Evolutionary conservation across 225 moss, liverwort and hornwort genomes (phyloP).

Genomic region (Pseudisothecium myosuroides): DNA sequence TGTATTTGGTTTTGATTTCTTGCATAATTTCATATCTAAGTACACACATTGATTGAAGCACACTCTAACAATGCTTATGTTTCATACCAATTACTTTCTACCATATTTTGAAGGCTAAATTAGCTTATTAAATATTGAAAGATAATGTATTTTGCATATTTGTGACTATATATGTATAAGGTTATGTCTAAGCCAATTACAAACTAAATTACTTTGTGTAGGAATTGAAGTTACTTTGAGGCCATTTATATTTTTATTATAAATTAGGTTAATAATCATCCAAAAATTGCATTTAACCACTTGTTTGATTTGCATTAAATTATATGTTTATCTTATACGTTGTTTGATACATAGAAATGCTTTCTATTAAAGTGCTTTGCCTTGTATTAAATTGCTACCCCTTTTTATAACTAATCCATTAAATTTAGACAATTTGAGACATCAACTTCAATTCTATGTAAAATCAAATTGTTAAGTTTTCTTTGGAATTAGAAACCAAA

Average conservation of each 20-base stretch:
- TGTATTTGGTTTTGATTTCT: fast-evolving
- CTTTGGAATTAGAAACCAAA: not conserved
- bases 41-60: fast-evolving
- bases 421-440: not conserved
- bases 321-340: fast-evolving
- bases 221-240: not conserved
- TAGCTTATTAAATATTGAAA: not conserved
- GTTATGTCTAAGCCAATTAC: not conserved
- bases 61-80: not conserved
- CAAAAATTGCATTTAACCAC: too few species aligned
- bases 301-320: not conserved
- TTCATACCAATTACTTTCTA: not conserved
- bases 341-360: not conserved
- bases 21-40: not conserved
- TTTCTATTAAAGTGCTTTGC: not conserved
- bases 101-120: not conserved
- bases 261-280: too few species aligned
- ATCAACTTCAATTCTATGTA: not conserved
- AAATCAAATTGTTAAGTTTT: not conserved
- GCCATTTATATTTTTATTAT: not conserved
- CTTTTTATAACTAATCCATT: not conserved
- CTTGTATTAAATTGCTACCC: not conserved
- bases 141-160: not conserved
- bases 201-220: not conserved
- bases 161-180: not conserved